phyloP scores from a whole-genome alignment of 1,139 yeast genomes.

The Lizanozyma gosingica region DNA sequence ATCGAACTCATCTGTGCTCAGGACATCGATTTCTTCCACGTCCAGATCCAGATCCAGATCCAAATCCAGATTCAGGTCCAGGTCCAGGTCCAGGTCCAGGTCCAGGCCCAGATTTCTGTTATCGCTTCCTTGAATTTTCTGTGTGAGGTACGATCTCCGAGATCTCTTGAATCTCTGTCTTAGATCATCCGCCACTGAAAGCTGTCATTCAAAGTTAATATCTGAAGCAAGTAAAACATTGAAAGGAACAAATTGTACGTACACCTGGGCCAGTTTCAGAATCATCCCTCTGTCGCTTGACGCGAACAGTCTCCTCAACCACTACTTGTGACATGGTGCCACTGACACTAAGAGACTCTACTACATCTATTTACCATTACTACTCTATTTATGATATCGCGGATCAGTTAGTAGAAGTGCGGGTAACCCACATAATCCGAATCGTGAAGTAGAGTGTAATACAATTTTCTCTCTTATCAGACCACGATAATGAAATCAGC shows the following conservation, averaged over 20 bases:
- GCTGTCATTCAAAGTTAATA: too few relatives aligned
- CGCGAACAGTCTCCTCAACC: background rate
- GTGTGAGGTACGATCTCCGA: background rate
- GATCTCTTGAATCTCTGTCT: background rate
- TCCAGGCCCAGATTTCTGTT: background rate
- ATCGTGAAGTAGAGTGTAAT: too few relatives aligned
- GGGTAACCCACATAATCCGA: too few relatives aligned
- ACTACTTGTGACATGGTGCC: background rate
- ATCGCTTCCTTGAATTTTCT: background rate
- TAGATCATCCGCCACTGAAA: background rate
- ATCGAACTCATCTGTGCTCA: constrained; percentile 9
- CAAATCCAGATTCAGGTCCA: background rate
- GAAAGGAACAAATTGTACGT: too few relatives aligned
- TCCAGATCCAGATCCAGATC: background rate
- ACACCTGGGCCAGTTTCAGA: too few relatives aligned
- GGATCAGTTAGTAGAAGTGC: too few relatives aligned
- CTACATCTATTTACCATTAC: too few relatives aligned
- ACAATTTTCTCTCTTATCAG: too few relatives aligned
- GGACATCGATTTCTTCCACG: constrained; percentile 1
- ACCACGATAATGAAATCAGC: too few relatives aligned
- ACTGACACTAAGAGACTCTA: too few relatives aligned
- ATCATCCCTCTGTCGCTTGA: background rate
- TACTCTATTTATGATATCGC: too few relatives aligned
- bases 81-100: background rate
- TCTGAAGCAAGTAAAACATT: too few relatives aligned